Evolutionary conservation across 2,329 filamentous ascomycete species (phyloP).

Genomic region (Macrophomina phaseolina): DNA sequence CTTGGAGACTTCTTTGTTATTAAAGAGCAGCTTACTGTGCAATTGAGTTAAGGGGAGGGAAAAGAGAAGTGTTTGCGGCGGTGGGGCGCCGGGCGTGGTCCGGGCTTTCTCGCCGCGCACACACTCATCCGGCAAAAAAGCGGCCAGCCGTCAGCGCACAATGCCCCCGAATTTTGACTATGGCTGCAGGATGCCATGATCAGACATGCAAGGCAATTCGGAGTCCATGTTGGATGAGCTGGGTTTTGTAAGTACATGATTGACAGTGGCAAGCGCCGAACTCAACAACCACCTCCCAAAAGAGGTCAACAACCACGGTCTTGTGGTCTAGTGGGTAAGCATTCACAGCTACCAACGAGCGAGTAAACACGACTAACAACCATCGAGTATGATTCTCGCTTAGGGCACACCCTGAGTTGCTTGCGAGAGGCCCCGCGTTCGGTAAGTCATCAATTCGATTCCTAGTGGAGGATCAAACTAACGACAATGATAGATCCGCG

Average conservation of each 20-base stretch:
- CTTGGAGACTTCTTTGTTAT: no score
- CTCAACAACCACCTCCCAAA: neutral
- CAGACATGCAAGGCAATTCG: no score
- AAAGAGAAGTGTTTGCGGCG: neutral
- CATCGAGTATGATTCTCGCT: slow-evolving; percentile 13
- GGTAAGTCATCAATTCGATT: slow-evolving; percentile 4
- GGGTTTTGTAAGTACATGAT: no score
- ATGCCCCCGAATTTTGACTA: neutral
- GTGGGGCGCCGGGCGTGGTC: neutral
- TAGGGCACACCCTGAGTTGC: slow-evolving; percentile 12
- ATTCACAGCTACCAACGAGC: no score
- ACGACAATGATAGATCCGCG: neutral
- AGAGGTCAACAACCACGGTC: neutral
- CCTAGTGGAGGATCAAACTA: neutral
- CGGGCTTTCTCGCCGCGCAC: neutral
- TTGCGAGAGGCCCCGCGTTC: slow-evolving; percentile 18
- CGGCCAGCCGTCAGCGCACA: neutral
- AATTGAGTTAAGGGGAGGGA: no score
- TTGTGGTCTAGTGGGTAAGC: slow-evolving; percentile 12
- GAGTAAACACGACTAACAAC: neutral
- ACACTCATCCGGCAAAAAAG: neutral
- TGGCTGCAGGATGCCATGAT: neutral
- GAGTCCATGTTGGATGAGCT: no score
- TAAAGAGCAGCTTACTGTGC: no score
- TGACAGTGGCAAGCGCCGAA: neutral